These are phyloP conservation scores for Tetrahymena malaccensis DNA, from an alignment of 73 alveolate genomes.

Conservation along the genomic window DNA sequence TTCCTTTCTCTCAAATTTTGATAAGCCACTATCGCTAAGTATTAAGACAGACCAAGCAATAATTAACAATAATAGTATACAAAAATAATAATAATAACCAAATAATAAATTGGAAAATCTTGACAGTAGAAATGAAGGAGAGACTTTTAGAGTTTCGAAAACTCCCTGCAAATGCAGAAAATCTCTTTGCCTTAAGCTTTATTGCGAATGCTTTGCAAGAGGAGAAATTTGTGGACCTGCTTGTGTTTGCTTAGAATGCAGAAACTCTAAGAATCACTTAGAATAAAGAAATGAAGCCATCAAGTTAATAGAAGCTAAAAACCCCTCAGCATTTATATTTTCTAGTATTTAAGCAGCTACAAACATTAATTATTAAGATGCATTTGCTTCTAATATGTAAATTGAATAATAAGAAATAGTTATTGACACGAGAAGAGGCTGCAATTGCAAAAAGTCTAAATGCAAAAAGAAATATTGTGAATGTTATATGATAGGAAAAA, in stretches of 20 bases:
- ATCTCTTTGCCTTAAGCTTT: background rate
- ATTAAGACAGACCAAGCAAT: background rate
- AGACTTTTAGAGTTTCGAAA: background rate
- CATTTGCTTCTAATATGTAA: no score
- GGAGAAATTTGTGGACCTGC: background rate
- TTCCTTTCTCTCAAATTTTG: background rate
- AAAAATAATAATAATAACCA: background rate
- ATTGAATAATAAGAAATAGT: background rate
- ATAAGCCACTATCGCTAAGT: background rate
- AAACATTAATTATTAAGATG: background rate
- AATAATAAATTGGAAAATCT: background rate
- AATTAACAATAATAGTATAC: background rate
- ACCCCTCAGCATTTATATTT: background rate
- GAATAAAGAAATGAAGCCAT: background rate
- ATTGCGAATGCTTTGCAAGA: background rate
- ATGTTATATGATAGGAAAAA: background rate
- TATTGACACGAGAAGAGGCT: background rate
- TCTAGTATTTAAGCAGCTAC: background rate
- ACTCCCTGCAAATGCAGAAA: background rate
- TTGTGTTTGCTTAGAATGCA: background rate
- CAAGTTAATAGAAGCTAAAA: background rate
- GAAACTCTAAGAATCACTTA: background rate
- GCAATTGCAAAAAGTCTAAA: background rate
- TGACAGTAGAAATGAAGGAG: background rate
- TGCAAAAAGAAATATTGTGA: background rate